A percentile compares a stretch with the other conserved stretches of the same genome.
phyloP scores from a whole-genome alignment of 2,329 filamentous ascomycete genomes.

The Zymoseptoria pseudotritici region DNA sequence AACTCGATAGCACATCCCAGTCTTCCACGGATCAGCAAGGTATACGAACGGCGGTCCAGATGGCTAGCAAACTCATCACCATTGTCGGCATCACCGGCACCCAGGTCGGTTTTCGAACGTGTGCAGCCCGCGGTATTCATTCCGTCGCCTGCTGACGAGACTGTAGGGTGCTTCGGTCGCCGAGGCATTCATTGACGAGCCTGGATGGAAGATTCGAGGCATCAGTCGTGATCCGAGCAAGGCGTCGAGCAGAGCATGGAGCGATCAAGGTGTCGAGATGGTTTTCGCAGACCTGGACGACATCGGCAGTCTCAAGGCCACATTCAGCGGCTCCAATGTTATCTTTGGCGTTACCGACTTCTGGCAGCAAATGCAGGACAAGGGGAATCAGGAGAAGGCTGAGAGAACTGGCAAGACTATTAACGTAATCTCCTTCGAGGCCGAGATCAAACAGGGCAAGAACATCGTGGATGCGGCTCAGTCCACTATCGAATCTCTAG shows the following conservation, averaged over 20 bases:
- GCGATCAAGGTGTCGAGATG: conserved; percentile 29
- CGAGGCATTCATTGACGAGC: conserved; percentile 17
- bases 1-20: too few relatives aligned
- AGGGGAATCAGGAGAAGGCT: conserved; percentile 13
- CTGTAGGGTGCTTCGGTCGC: conserved; percentile 16
- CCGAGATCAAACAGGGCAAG: conserved; percentile 22
- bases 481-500: conserved; percentile 4
- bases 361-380: conserved; percentile 18
- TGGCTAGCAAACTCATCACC: conserved; percentile 26
- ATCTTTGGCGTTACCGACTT: conserved; percentile 35
- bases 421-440: conserved; percentile 17
- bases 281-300: conserved; percentile 29
- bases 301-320: conserved; percentile 21
- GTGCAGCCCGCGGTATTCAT: too few relatives aligned
- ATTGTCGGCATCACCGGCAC: conserved; percentile 32
- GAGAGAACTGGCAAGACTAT: conserved; percentile 16
- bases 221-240: conserved; percentile 37
- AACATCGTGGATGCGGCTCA: conserved; percentile 25
- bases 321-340: conserved; percentile 30
- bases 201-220: conserved; percentile 20
- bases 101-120: too few relatives aligned
- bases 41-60: not conserved
- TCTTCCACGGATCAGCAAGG: not conserved
- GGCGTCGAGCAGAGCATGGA: conserved; percentile 25
- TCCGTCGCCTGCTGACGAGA: too few relatives aligned